These are phyloP conservation scores for Pisolithus marmoratus DNA, from an alignment of 768 basidiomycete species.

Conservation along the genomic window DNA sequence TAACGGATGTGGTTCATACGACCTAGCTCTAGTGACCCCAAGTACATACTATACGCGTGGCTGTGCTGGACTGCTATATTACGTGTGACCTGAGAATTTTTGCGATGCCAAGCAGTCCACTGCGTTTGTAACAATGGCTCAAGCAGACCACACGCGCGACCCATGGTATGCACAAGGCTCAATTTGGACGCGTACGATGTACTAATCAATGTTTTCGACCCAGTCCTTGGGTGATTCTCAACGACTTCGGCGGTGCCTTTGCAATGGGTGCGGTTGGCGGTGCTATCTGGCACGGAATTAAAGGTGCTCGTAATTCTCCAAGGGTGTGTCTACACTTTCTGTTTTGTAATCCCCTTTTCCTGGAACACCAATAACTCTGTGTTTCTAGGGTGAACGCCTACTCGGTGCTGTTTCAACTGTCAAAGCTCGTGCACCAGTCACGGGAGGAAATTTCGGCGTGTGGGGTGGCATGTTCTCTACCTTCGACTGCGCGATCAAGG, in stretches of 20 bases:
- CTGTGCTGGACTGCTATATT: no score
- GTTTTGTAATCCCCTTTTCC: neutral
- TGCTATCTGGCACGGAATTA: slow-evolving; percentile 98
- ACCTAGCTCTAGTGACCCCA: no score
- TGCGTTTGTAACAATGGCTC: slow-evolving; percentile 49
- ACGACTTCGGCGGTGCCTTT: slow-evolving; percentile 97
- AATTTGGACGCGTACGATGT: neutral
- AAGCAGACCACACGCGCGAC: slow-evolving; percentile 91
- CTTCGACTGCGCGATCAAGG: slow-evolving; percentile 97
- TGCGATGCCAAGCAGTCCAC: no score
- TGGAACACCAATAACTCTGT: neutral
- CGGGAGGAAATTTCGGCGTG: slow-evolving; percentile 93
- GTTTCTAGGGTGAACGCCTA: slow-evolving; percentile 81
- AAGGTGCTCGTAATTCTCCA: slow-evolving; percentile 95
- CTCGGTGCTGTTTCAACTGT: slow-evolving; percentile 93
- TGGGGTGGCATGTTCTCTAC: slow-evolving; percentile 99
- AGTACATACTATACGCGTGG: no score
- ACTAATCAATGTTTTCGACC: slow-evolving; percentile 5
- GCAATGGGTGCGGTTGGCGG: slow-evolving; percentile 98
- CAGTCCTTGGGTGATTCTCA: slow-evolving; percentile 97
- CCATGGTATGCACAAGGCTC: slow-evolving; percentile 59
- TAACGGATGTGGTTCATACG: slow-evolving; percentile 6
- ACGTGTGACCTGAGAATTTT: no score
- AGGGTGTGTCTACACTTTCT: slow-evolving; percentile 47
- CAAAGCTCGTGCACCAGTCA: slow-evolving; percentile 97